Conservation (phyloP, 2,329 filamentous ascomycete species). For the Trichophyton simii region DNA sequence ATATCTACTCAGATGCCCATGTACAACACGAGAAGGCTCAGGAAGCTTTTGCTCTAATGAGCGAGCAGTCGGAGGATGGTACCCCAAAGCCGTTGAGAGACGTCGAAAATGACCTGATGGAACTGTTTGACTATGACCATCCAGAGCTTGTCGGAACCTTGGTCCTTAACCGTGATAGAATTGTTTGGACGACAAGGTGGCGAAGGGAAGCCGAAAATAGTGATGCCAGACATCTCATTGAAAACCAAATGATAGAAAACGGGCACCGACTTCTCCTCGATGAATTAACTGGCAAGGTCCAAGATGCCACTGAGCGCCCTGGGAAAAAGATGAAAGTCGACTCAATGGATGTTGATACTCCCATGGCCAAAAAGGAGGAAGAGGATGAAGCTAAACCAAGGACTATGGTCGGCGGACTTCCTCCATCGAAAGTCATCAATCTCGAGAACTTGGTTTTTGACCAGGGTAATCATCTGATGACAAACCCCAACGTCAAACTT, state of each 20-base stretch:
- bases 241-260: constrained; percentile 82
- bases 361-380: constrained; percentile 45
- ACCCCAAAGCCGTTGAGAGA: constrained; percentile 79
- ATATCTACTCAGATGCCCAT: constrained; percentile 80
- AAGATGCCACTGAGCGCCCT: constrained; percentile 45
- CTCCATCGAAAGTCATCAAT: constrained; percentile 79
- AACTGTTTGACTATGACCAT: constrained; percentile 93
- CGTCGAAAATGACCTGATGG: constrained; percentile 97
- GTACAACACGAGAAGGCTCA: constrained; percentile 86
- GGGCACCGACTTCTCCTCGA: constrained; percentile 78
- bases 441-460: constrained; percentile 94
- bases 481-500: constrained; percentile 88
- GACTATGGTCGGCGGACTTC: constrained; percentile 68
- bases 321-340: constrained; percentile 75
- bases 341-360: constrained; percentile 75
- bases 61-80: constrained; percentile 58
- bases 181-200: constrained; percentile 88
- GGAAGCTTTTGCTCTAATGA: constrained; percentile 69
- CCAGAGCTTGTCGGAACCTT: constrained; percentile 85
- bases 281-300: constrained; percentile 64
- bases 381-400: constrained; percentile 41
- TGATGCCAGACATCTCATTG: constrained; percentile 58
- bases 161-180: constrained; percentile 81
- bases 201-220: constrained; percentile 69
- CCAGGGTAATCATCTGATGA: constrained; percentile 97